Evolutionary conservation across 371 early-diverging fungal genomes (phyloP).

Genomic region (Mortierella sp.): DNA sequence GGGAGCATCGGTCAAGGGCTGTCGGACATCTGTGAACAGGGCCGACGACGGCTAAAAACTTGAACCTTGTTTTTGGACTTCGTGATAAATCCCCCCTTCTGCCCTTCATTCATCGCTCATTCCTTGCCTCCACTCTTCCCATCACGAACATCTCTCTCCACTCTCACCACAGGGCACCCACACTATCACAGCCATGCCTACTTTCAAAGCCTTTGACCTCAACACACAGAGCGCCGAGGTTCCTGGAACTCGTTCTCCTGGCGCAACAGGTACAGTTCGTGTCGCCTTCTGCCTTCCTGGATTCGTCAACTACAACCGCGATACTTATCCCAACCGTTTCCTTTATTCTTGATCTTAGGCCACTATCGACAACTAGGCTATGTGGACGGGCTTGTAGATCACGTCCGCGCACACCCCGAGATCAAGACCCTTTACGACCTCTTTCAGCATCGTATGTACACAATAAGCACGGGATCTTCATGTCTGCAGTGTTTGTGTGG

Average conservation of each 20-base stretch:
- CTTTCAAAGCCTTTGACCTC: constrained; percentile 11
- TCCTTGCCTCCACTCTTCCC: not conserved
- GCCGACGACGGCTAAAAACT: too few species aligned
- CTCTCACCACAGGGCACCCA: not conserved
- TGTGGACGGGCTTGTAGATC: constrained; percentile 14
- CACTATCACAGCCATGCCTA: constrained; percentile 19
- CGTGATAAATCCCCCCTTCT: not conserved
- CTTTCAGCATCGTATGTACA: constrained; percentile 28
- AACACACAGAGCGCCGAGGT: constrained; percentile 25
- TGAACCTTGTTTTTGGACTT: too few species aligned
- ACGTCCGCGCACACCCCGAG: constrained; percentile 24
- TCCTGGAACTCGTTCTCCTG: constrained; percentile 32
- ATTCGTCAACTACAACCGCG: not conserved
- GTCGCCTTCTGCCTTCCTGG: not conserved
- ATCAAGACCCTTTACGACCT: constrained; percentile 42
- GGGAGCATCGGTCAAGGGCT: too few species aligned
- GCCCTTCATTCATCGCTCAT: not conserved
- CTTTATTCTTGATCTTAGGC: constrained; percentile 9
- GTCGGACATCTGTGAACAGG: too few species aligned
- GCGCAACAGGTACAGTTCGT: constrained; percentile 32
- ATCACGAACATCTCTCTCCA: not conserved
- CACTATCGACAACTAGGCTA: constrained; percentile 17
- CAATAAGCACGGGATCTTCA: not conserved
- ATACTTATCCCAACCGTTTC: not conserved
- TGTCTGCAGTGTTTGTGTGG: not conserved